Evolutionary conservation across 257 asterid genomes (phyloP).

Genomic region (Solanum etuberosum): DNA sequence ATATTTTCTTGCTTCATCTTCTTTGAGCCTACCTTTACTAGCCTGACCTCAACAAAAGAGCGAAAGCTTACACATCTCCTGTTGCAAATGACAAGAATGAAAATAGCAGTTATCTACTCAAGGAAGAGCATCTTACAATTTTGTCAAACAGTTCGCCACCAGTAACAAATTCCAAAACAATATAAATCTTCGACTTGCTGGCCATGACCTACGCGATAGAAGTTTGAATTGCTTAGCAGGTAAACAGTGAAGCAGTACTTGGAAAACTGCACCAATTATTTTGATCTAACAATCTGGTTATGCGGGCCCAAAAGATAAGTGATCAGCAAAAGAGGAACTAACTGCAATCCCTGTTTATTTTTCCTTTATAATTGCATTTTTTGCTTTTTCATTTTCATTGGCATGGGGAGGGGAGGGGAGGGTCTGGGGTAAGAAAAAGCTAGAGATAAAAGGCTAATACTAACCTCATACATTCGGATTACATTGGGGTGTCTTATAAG

Average conservation of each 20-base stretch:
- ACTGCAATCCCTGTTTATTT: neutral
- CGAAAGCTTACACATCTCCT: neutral
- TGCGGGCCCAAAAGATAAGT: neutral
- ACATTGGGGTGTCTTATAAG: conserved; percentile 86
- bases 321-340: neutral
- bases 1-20: conserved; percentile 88
- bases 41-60: conserved; percentile 40
- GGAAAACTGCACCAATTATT: neutral
- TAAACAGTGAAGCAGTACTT: neutral
- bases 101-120: neutral
- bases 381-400: neutral
- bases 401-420: neutral
- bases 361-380: neutral
- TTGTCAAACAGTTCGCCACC: conserved; percentile 97
- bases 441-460: neutral
- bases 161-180: conserved; percentile 83
- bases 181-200: conserved; percentile 89
- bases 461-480: conserved; percentile 85
- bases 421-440: neutral
- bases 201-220: conserved; percentile 84
- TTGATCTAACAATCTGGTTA: neutral
- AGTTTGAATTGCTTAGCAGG: conserved; percentile 2
- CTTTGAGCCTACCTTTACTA: conserved; percentile 77
- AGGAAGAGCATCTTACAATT: conserved; percentile 40
- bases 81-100: neutral